Conservation (phyloP, 768 basidiomycete species). For the Boletus subparvulus region DNA sequence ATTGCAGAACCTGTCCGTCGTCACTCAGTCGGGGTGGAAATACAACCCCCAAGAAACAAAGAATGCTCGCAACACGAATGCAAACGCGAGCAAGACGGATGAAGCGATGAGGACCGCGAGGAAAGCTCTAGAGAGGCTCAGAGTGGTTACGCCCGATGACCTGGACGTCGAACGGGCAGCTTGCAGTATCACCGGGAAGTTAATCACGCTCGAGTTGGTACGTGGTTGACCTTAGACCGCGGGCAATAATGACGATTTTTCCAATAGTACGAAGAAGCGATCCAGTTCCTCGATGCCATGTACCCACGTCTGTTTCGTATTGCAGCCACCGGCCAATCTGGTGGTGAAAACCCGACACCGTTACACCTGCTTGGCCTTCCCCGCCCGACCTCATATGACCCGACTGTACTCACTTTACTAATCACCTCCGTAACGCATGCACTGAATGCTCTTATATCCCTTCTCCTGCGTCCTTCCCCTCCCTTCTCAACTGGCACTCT, state of each 20-base stretch:
- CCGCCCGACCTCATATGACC: slow-evolving; percentile 33
- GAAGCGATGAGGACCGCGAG: slow-evolving; percentile 37
- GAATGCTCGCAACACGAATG: slow-evolving; percentile 17
- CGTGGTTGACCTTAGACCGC: slow-evolving; percentile 26
- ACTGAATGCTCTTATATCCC: slow-evolving; percentile 42
- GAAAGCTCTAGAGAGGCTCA: slow-evolving; percentile 46
- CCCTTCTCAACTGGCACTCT: slow-evolving; percentile 26
- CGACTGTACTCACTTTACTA: slow-evolving; percentile 48
- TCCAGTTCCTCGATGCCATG: slow-evolving; percentile 46
- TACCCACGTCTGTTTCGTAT: slow-evolving; percentile 39
- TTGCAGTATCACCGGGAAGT: slow-evolving; percentile 61
- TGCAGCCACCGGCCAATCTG: neutral
- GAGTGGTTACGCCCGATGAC: slow-evolving; percentile 45
- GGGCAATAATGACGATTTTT: neutral
- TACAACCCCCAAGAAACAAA: slow-evolving; percentile 27
- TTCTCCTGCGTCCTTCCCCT: slow-evolving; percentile 19
- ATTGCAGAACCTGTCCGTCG: slow-evolving; percentile 53
- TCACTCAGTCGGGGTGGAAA: slow-evolving; percentile 65
- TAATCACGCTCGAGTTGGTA: slow-evolving; percentile 71
- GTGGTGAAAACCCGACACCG: neutral
- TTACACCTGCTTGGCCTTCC: slow-evolving; percentile 44
- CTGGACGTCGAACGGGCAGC: slow-evolving; percentile 76
- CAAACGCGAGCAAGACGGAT: slow-evolving; percentile 36
- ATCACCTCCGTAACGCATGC: slow-evolving; percentile 61
- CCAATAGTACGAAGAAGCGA: slow-evolving; percentile 54